phyloP scores from a whole-genome alignment of 2,329 filamentous ascomycete genomes.

The Helotiales sp. region DNA sequence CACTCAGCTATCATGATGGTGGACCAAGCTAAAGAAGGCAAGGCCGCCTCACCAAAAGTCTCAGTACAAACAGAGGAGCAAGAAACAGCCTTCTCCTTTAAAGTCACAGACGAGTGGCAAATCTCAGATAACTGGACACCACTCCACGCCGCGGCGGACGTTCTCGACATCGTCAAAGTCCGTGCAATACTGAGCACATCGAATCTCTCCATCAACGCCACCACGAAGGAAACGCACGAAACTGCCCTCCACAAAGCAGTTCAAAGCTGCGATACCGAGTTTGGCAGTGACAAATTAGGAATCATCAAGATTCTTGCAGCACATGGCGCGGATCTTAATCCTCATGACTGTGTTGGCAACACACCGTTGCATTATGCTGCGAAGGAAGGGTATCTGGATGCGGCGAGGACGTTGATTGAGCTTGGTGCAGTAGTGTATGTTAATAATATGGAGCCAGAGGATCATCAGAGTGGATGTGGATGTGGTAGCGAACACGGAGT shows the following conservation, averaged over 20 bases:
- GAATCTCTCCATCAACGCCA: background rate
- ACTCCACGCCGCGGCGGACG: background rate
- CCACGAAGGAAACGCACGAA: background rate
- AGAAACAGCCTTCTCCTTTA: background rate
- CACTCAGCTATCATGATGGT: background rate
- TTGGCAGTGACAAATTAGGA: background rate
- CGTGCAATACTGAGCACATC: background rate
- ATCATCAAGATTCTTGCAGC: background rate
- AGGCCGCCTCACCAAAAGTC: background rate
- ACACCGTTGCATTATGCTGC: conserved; percentile 1
- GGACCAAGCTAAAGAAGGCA: background rate
- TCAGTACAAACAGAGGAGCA: background rate
- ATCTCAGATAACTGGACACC: conserved; percentile 5
- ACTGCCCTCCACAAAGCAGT: background rate
- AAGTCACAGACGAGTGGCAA: background rate
- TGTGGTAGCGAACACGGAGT: background rate
- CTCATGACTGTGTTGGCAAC: background rate
- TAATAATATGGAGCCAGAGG: background rate
- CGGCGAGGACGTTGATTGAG: background rate
- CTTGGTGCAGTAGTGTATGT: background rate
- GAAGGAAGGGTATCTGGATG: background rate
- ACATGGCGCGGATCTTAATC: background rate
- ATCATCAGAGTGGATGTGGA: background rate
- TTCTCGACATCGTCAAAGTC: background rate
- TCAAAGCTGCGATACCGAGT: background rate